Conservation (phyloP, 1,284 basidiomycete species). For the Porogramme epimiltina region DNA sequence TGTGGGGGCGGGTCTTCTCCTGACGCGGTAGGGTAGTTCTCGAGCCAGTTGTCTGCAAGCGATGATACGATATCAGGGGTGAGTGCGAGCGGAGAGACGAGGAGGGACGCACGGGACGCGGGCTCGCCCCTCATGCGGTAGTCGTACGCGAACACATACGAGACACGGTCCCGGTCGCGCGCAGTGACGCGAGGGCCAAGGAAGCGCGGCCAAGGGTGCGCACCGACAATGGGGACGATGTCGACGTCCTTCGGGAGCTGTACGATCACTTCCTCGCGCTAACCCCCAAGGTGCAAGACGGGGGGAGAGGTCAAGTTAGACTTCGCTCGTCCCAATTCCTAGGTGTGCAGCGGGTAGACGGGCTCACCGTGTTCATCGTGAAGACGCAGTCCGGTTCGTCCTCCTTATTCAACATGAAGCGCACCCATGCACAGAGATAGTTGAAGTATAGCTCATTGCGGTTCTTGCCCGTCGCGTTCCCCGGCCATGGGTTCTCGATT, state of each 20-base stretch:
- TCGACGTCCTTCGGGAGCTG: conserved; percentile 26
- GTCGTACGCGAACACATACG: conserved; percentile 34
- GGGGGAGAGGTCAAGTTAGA: background rate
- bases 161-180: conserved; percentile 18
- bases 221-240: conserved; percentile 28
- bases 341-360: background rate
- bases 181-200: conserved; percentile 4
- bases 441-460: conserved; percentile 24
- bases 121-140: conserved; percentile 32
- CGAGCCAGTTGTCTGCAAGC: conserved; percentile 27
- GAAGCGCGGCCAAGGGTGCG: conserved; percentile 29
- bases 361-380: conserved; percentile 29
- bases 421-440: conserved; percentile 29
- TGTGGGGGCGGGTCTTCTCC: conserved; percentile 19
- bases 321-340: background rate
- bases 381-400: conserved; percentile 21
- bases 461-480: conserved; percentile 19
- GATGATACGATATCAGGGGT: too few species aligned
- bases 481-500: conserved; percentile 34
- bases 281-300: background rate
- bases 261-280: conserved; percentile 32
- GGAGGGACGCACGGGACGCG: conserved; percentile 25
- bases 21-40: conserved; percentile 12
- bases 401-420: conserved; percentile 27
- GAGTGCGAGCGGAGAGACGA: background rate